Evolutionary conservation across 148 eudicot species (phyloP).

Genomic region (Persicaria tinctoria): DNA sequence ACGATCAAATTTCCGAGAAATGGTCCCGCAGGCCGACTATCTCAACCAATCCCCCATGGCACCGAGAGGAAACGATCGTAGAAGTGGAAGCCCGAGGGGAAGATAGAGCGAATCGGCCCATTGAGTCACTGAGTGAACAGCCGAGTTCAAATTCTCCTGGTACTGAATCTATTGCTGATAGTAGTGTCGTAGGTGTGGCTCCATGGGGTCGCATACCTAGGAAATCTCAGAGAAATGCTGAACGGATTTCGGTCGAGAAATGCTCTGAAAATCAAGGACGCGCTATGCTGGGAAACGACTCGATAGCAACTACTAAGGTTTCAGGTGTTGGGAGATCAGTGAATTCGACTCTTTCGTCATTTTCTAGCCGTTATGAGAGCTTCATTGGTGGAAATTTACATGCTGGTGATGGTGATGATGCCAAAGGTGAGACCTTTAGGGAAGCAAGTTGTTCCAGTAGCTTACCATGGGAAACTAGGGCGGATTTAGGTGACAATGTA

Average conservation of each 20-base stretch:
- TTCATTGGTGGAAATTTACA: slow-evolving; percentile 14
- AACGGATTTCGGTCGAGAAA: not conserved
- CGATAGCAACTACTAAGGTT: not conserved
- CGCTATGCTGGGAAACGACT: not conserved
- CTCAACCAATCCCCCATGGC: slow-evolving; percentile 65
- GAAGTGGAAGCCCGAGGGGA: not conserved
- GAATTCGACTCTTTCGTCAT: not conserved
- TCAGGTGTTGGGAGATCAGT: slow-evolving; percentile 10
- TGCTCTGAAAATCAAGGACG: not conserved
- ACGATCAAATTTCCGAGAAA: slow-evolving; percentile 70
- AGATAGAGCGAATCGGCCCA: not conserved
- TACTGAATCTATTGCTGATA: not conserved
- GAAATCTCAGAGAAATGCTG: not conserved
- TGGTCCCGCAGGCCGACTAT: slow-evolving; percentile 59
- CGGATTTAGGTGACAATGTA: slow-evolving; percentile 12
- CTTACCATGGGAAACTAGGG: slow-evolving; percentile 52
- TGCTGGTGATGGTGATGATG: slow-evolving; percentile 7
- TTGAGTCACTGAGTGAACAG: not conserved
- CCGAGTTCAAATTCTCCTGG: not conserved
- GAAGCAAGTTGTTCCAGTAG: slow-evolving; percentile 18
- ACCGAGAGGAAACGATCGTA: slow-evolving; percentile 21
- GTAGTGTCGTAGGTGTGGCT: slow-evolving; percentile 2
- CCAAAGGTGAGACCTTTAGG: slow-evolving; percentile 15
- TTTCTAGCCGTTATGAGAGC: not conserved
- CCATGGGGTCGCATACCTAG: slow-evolving; percentile 11